Conservation (phyloP, 805 yeast genomes). For the Pichia nakasei region DNA sequence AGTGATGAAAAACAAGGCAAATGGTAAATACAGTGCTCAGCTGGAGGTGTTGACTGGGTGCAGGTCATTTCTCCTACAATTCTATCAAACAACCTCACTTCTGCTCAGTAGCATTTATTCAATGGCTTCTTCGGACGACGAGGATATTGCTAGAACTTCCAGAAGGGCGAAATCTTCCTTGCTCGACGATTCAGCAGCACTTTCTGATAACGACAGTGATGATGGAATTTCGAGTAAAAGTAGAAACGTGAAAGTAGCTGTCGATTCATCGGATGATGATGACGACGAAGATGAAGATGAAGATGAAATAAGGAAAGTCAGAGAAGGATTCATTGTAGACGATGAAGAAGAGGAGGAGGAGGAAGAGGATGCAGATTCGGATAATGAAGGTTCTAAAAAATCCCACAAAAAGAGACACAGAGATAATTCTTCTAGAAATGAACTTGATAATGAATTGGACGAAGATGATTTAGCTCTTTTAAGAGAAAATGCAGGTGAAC, state of each 20-base stretch:
- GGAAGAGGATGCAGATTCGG: slow-evolving; percentile 38
- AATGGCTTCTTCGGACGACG: slow-evolving; percentile 4
- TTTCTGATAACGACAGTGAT: slow-evolving; percentile 32
- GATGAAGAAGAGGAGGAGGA: slow-evolving; percentile 71
- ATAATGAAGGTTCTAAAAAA: slow-evolving; percentile 78
- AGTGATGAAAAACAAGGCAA: not conserved
- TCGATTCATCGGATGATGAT: slow-evolving; percentile 83
- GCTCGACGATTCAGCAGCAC: slow-evolving; percentile 24
- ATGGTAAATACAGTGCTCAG: not conserved
- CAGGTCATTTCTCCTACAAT: not conserved
- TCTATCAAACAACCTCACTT: not conserved
- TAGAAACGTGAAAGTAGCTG: slow-evolving; percentile 10
- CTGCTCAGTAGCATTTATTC: no score
- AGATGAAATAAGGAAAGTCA: slow-evolving; percentile 73
- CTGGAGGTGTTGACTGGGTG: not conserved
- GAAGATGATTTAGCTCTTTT: slow-evolving; percentile 92
- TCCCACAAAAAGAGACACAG: slow-evolving; percentile 35
- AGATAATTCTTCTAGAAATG: slow-evolving; percentile 17
- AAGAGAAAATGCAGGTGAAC: slow-evolving; percentile 86
- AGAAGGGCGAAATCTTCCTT: slow-evolving; percentile 2
- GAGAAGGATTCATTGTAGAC: slow-evolving; percentile 91
- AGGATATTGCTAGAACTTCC: not conserved
- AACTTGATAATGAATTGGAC: slow-evolving; percentile 56
- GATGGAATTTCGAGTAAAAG: slow-evolving; percentile 13
- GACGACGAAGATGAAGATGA: slow-evolving; percentile 82